A percentile compares a stretch with the other conserved stretches of the same genome.
Conservation (phyloP, 345 rosid genomes). For the Eucalyptus cloeziana region DNA sequence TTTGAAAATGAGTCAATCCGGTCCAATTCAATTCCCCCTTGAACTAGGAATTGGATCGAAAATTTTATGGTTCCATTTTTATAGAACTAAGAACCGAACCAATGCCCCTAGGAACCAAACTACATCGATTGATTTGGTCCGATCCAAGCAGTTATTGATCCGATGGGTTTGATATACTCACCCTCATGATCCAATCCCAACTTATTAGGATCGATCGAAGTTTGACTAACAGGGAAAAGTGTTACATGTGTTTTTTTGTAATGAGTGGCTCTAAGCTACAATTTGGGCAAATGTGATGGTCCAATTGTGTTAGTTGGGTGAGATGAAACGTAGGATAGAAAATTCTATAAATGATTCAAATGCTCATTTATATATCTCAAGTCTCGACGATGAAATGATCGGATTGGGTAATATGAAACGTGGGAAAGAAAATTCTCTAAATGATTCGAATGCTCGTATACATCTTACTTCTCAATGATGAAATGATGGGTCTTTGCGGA, state of each 20-base stretch:
- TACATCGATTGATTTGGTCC: fast-evolving
- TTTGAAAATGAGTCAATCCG: fast-evolving
- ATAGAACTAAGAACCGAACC: too few species aligned
- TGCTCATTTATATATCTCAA: too few species aligned
- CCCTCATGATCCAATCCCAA: fast-evolving
- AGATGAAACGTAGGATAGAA: neutral
- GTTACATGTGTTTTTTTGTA: neutral
- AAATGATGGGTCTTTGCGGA: neutral
- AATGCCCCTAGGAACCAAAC: fast-evolving
- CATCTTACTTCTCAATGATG: neutral
- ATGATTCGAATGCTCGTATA: fast-evolving
- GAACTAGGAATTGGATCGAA: too few species aligned
- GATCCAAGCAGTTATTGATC: fast-evolving
- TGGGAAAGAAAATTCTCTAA: neutral
- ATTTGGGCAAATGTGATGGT: neutral
- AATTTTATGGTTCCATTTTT: too few species aligned
- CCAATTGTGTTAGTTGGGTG: fast-evolving
- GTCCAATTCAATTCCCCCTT: fast-evolving
- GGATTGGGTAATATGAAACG: fast-evolving
- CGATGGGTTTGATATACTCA: too few species aligned
- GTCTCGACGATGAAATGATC: fast-evolving
- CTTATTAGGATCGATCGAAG: neutral
- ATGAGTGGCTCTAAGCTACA: neutral
- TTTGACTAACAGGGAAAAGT: neutral
- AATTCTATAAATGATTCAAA: neutral